Percentiles rank a stretch among this genome's conserved stretches.
phyloP scores from a whole-genome alignment of 2,329 filamentous ascomycete genomes.

The Penicillium sclerotiorum region DNA sequence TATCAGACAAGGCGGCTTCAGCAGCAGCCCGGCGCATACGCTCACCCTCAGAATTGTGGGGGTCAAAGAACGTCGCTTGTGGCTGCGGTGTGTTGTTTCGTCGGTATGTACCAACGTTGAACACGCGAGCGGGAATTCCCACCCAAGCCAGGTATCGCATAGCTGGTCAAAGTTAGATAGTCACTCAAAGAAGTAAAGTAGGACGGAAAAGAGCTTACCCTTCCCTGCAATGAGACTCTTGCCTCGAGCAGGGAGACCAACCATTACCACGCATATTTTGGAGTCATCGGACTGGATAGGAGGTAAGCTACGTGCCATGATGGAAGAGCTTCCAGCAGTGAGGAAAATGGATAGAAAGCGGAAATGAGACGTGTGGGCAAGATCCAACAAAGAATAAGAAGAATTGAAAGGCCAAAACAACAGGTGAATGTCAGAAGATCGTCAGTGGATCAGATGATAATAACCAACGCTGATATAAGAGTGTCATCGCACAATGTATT shows the following conservation, averaged over 20 bases:
- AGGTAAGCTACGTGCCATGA: constrained; percentile 9
- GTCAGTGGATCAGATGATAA: no score
- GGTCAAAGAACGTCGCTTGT: constrained; percentile 93
- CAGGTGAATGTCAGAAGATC: no score
- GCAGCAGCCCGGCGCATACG: constrained; percentile 83
- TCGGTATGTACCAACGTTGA: constrained; percentile 97
- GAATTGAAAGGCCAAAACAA: no score
- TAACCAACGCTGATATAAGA: no score
- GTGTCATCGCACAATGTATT: no score
- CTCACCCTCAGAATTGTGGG: constrained; percentile 85
- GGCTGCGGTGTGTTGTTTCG: constrained; percentile 88
- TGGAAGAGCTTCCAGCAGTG: neutral
- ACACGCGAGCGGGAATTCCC: constrained; percentile 88
- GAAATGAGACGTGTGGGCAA: no score
- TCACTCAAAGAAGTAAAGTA: neutral
- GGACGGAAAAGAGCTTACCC: constrained; percentile 58
- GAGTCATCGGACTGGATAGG: constrained; percentile 95
- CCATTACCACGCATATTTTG: constrained; percentile 98
- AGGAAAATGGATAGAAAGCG: no score
- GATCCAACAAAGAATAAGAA: no score
- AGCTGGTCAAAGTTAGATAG: constrained; percentile 54
- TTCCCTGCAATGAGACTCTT: constrained; percentile 98
- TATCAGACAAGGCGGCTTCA: constrained; percentile 88
- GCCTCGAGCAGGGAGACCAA: constrained; percentile 89
- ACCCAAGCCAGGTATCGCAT: constrained; percentile 96